Evolutionary conservation across 1,139 yeast species (phyloP), one percentile per base, ranked within the genome.

Genomic region (Meyerozyma carpophila): DNA sequence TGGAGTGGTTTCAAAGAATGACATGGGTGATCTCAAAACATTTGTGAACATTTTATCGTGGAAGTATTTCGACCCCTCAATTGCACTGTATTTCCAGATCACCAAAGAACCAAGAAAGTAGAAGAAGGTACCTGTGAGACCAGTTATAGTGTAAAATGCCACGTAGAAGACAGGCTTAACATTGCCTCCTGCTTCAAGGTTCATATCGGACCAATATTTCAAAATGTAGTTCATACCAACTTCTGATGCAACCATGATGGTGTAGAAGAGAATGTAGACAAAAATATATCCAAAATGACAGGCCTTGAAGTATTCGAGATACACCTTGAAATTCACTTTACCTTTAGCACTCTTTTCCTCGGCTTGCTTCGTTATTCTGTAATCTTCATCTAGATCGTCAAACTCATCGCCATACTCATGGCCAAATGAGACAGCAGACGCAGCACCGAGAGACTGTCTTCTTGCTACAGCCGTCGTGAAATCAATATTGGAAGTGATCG

Each of bases 1-100:
- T n/a, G 75, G 75, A 0, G 74, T 69, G 11, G 75, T 69, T 47
- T 70, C 75, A 47, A 69, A 70, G 48, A 68, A 69, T 2, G 70
- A 62, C 75, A 70, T 70, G 34, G 75, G 75, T 2, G 73, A 61
- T 45, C 70, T 58, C 45, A 68, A 58, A 1, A 70, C 65, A n/a
- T 63, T 52, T 37, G 52, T 47, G 4, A 72, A 70, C 72, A 69
- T 65, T 25, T 57, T 60, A 44, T 67, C 68, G 48, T 70, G 75
- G 54, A 68, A 66, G 44, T 55, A 55, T 32, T 46, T 59, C n/a
- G 73, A 60, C 8, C 69, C 71, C 41, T 54, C 57, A 27, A 68
- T 56, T 20, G 62, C 60, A 45, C 69, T 61, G 43, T 50, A 63
- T 2, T 62, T 57, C 66, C 70, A 65, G n/a, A 69, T 51, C 34